A percentile compares a stretch with the other conserved stretches of the same genome.
phyloP scores from a whole-genome alignment of 306 rosid genomes.

The Psophocarpus tetragonolobus region DNA sequence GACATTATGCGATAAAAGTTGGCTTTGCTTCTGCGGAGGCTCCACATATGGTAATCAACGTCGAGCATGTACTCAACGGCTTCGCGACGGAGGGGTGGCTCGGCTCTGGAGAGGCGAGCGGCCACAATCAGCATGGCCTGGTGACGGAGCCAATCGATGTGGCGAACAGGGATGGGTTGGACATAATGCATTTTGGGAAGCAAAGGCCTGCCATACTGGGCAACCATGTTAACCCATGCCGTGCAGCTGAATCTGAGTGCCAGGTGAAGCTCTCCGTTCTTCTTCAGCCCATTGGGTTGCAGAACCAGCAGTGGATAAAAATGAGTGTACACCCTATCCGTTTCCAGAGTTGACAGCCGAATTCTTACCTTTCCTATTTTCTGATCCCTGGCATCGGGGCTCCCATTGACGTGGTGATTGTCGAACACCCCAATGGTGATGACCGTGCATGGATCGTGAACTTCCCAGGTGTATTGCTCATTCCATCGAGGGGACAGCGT shows the following conservation, averaged over 20 bases:
- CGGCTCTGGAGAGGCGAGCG: constrained; percentile 62
- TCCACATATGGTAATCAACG: constrained; percentile 83
- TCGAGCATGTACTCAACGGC: constrained; percentile 92
- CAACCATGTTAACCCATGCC: constrained; percentile 82
- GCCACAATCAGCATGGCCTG: constrained; percentile 94
- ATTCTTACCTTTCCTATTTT: constrained; percentile 92
- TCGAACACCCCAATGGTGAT: constrained; percentile 86
- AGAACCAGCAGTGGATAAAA: constrained; percentile 85
- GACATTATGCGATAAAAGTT: constrained; percentile 81
- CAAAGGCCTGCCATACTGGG: constrained; percentile 77
- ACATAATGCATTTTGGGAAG: constrained; percentile 95
- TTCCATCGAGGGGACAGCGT: constrained; percentile 85
- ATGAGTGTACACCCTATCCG: constrained; percentile 76
- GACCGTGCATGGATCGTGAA: constrained; percentile 83
- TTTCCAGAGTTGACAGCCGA: constrained; percentile 84
- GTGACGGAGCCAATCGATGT: constrained; percentile 78
- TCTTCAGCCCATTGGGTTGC: constrained; percentile 65
- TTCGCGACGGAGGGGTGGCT: constrained; percentile 90
- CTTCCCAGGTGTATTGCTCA: constrained; percentile 98
- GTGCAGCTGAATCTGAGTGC: constrained; percentile 90
- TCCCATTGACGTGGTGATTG: constrained; percentile 69
- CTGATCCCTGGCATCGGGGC: constrained; percentile 61
- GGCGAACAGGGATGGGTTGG: constrained; percentile 70
- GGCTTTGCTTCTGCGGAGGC: constrained; percentile 91
- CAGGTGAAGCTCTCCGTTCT: constrained; percentile 91